Evolutionary conservation across 116 monocot genomes (phyloP).

Genomic region (Posidonia oceanica): DNA sequence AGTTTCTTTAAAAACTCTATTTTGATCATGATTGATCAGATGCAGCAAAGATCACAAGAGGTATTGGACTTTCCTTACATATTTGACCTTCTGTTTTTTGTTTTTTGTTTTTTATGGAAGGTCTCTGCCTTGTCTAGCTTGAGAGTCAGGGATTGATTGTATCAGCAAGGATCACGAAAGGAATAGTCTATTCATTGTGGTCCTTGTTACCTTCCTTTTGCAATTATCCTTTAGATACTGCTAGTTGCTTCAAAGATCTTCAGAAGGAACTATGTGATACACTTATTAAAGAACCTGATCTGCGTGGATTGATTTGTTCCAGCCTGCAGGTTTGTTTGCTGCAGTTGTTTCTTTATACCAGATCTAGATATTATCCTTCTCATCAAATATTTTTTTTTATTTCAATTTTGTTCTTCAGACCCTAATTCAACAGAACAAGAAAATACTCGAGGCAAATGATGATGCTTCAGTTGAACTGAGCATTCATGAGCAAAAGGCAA

Average conservation of each 20-base stretch:
- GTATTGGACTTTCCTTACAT: constrained; percentile 12
- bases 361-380: background rate
- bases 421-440: constrained; percentile 73
- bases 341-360: background rate
- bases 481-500: constrained; percentile 47
- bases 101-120: background rate
- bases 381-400: background rate
- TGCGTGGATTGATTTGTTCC: constrained; percentile 79
- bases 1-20: constrained; percentile 53
- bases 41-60: constrained; percentile 47
- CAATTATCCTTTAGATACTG: constrained; percentile 76
- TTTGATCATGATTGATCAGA: constrained; percentile 20
- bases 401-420: constrained; percentile 21
- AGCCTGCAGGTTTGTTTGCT: constrained; percentile 57
- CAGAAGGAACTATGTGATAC: constrained; percentile 41
- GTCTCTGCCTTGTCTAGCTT: constrained; percentile 31
- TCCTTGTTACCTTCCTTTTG: constrained; percentile 92
- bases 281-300: constrained; percentile 47
- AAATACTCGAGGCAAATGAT: constrained; percentile 13
- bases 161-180: constrained; percentile 61
- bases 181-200: constrained; percentile 77
- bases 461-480: constrained; percentile 30
- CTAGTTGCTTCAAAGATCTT: constrained; percentile 44
- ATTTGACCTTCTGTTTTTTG: background rate
- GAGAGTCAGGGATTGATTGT: constrained; percentile 50